These are phyloP conservation scores for Mycena capillaripes DNA, from an alignment of 768 basidiomycete species.

Conservation along the genomic window DNA sequence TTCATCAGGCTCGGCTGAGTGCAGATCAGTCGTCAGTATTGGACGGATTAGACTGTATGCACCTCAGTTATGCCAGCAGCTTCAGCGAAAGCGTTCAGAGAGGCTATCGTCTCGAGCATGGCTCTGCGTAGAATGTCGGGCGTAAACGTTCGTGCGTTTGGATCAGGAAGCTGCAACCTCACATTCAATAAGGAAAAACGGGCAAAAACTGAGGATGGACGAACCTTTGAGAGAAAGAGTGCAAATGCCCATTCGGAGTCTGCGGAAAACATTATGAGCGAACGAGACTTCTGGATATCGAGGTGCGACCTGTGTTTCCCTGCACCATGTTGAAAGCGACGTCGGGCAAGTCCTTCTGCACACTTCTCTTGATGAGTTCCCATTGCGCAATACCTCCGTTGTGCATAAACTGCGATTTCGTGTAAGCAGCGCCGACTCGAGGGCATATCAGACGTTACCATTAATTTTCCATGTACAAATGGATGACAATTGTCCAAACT, in stretches of 20 bases:
- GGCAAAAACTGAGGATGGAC: conserved; percentile 5
- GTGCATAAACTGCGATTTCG: conserved; percentile 86
- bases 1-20: conserved; percentile 90
- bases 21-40: neutral
- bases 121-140: conserved; percentile 81
- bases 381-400: conserved; percentile 96
- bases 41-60: conserved; percentile 24
- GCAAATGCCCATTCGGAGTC: conserved; percentile 99
- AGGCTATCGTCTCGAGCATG: conserved; percentile 89
- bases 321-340: conserved; percentile 88
- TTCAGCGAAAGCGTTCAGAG: conserved; percentile 82
- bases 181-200: conserved; percentile 25
- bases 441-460: conserved; percentile 64
- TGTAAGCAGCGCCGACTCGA: neutral
- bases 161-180: conserved; percentile 76
- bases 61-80: conserved; percentile 83
- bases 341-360: conserved; percentile 85
- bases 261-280: conserved; percentile 40
- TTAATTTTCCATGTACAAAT: conserved; percentile 91
- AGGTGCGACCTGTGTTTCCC: conserved; percentile 88
- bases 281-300: neutral
- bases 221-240: conserved; percentile 86
- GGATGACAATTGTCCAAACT: conserved; percentile 97
- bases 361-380: conserved; percentile 78
- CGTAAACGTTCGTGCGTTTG: conserved; percentile 82